Evolutionary conservation across 768 basidiomycete species (phyloP), one percentile per base, ranked within the genome.

Genomic region (Lactifluus echinatus): DNA sequence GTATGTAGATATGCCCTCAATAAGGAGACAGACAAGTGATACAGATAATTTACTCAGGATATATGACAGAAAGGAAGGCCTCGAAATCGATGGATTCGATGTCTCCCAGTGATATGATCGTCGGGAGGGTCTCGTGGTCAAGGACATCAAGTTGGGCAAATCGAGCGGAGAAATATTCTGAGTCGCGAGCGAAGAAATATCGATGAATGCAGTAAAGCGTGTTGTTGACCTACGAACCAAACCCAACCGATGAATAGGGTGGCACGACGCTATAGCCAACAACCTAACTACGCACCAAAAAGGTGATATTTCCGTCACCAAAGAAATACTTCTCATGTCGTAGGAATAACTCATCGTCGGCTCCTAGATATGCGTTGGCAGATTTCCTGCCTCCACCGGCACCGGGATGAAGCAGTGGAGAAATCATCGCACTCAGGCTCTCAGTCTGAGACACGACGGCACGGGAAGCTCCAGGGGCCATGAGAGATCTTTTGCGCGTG

Each of bases 101-200:
- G 29, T 59, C 40, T 4, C 24, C 33, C 5, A 59, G 23, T 24
- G 54, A 49, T 43, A 59, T 36, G 28, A 56, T 15, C 6, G 29
- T 52, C 24, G 34, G 8, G 44, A 51, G 19, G 1, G 56, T 29
- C 42, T 53, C 50, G 23, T 57, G 50, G 14, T 57, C 57, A 33
- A 17, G 45, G 24, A 34, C 36, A 15, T n/a, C 29, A 14, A 58
- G 29, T 8, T 34, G 57, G 4, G 29, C 8, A 23, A 58, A 26
- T 48, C 31, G 36, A 15, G 57, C 34, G 2, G 57, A 58, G 48
- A 59, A 59, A 17, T 46, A 59, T 14, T 19, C 21, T 6, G 58
- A 59, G 40, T 59, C 58, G 10, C 58, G 58, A 37, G 34, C 28
- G 33, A 59, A 59, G 33, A 59, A 59, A 17, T 57, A 59, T 7